phyloP scores from a whole-genome alignment of 306 rosid species.

The Ziziphus jujuba region DNA sequence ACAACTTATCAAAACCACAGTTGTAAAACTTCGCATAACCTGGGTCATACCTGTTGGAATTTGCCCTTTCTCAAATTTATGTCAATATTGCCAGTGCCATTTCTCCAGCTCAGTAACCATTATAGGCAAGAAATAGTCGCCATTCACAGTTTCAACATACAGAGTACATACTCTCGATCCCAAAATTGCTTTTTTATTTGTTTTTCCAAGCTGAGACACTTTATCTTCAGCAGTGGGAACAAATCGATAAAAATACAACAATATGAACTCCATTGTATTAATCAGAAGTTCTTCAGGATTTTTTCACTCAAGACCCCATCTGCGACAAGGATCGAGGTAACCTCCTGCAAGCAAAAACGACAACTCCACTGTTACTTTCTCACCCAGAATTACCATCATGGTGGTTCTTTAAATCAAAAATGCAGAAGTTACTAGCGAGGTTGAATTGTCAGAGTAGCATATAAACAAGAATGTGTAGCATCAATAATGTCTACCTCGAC shows the following conservation, averaged over 20 bases:
- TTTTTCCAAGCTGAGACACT: conserved; percentile 44
- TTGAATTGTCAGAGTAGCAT: not conserved
- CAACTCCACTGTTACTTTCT: not conserved
- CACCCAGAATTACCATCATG: not conserved
- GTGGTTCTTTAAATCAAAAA: not conserved
- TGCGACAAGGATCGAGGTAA: conserved; percentile 77
- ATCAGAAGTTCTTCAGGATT: conserved; percentile 86
- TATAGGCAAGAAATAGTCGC: not conserved
- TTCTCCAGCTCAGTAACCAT: no score
- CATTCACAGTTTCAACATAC: conserved; percentile 14
- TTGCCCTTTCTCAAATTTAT: no score
- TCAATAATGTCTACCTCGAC: no score
- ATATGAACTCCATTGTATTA: conserved; percentile 5
- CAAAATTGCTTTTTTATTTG: conserved; percentile 44
- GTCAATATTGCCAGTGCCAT: no score
- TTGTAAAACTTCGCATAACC: no score
- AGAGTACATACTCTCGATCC: conserved; percentile 14
- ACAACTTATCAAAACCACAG: no score
- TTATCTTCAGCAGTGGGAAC: conserved; percentile 45
- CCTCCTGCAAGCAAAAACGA: conserved; percentile 63
- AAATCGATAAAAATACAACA: conserved; percentile 60
- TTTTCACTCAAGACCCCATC: conserved; percentile 83
- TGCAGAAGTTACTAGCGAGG: not conserved
- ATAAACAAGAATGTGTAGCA: not conserved
- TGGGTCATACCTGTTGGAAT: no score